Evolutionary conservation across 768 basidiomycete genomes (phyloP).

Genomic region (Suillus placidus): DNA sequence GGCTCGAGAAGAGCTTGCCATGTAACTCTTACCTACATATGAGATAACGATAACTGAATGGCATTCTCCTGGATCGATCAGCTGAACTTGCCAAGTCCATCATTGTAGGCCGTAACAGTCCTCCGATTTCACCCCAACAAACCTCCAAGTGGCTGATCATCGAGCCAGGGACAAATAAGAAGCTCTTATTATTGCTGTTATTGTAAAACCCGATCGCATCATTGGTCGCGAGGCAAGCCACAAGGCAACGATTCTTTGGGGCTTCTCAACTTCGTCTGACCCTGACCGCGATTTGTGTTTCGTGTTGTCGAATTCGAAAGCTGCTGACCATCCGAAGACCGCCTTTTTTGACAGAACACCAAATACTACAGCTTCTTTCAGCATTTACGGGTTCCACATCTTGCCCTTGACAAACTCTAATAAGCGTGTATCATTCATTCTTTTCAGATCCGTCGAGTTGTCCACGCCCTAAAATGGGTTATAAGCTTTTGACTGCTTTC

Average conservation of each 20-base stretch:
- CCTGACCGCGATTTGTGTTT: neutral
- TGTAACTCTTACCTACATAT: neutral
- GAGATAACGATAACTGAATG: neutral
- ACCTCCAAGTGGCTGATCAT: neutral
- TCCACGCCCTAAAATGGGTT: slow-evolving; percentile 52
- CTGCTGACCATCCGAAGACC: neutral
- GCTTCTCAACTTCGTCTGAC: too few relatives aligned
- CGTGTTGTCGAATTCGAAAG: neutral
- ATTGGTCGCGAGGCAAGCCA: neutral
- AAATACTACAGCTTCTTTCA: neutral
- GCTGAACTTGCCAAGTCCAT: neutral
- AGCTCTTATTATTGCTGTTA: neutral
- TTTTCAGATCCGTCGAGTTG: slow-evolving; percentile 52
- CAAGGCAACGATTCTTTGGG: neutral
- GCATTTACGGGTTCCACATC: slow-evolving; percentile 67
- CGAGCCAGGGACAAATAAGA: neutral
- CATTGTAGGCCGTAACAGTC: neutral
- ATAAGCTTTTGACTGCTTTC: slow-evolving; percentile 15
- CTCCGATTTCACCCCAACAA: neutral
- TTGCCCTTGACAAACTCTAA: slow-evolving; percentile 55
- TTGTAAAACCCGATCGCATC: neutral
- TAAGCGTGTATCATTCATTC: slow-evolving; percentile 58
- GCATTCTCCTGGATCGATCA: neutral
- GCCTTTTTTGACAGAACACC: neutral
- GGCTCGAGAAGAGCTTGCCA: neutral